These are phyloP conservation scores for Hanseniaspora singularis DNA, from an alignment of 805 yeast species.

Conservation along the genomic window DNA sequence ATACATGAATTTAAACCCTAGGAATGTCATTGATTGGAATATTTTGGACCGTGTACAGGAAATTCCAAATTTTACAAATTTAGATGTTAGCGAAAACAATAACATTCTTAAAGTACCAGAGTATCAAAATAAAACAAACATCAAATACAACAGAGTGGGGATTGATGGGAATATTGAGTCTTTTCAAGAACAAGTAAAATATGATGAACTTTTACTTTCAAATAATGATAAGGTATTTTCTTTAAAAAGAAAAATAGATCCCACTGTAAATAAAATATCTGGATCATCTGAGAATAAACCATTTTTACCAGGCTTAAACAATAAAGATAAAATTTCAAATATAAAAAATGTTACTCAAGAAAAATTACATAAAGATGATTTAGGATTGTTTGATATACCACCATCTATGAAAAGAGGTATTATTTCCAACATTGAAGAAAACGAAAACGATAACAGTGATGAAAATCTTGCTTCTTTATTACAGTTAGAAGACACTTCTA, in stretches of 20 bases:
- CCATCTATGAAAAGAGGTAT: conserved; percentile 75
- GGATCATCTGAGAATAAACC: conserved; percentile 74
- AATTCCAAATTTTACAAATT: conserved; percentile 32
- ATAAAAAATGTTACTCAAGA: conserved; percentile 19
- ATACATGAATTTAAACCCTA: conserved; percentile 51
- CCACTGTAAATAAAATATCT: conserved; percentile 46
- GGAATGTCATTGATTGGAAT: conserved; percentile 45
- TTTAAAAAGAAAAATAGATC: conserved; percentile 52
- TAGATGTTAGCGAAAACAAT: conserved; percentile 26
- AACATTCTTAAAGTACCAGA: conserved; percentile 35
- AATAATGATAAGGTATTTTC: conserved; percentile 63
- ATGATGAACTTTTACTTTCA: conserved; percentile 34
- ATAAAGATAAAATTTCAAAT: conserved; percentile 18
- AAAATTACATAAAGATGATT: conserved; percentile 49
- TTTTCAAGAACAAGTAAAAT: conserved; percentile 51
- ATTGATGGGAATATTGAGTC: conserved; percentile 56
- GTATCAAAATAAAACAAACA: conserved; percentile 48
- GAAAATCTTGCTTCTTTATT: conserved; percentile 21
- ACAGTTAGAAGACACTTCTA: conserved; percentile 21
- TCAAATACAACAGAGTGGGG: conserved; percentile 63
- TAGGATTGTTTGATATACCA: conserved; percentile 73
- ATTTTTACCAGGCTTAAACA: conserved; percentile 84
- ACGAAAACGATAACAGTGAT: conserved; percentile 18
- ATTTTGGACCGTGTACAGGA: conserved; percentile 58
- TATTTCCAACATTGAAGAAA: conserved; percentile 20